Conservation (phyloP, 345 rosid genomes). For the Populus pruinosa region DNA sequence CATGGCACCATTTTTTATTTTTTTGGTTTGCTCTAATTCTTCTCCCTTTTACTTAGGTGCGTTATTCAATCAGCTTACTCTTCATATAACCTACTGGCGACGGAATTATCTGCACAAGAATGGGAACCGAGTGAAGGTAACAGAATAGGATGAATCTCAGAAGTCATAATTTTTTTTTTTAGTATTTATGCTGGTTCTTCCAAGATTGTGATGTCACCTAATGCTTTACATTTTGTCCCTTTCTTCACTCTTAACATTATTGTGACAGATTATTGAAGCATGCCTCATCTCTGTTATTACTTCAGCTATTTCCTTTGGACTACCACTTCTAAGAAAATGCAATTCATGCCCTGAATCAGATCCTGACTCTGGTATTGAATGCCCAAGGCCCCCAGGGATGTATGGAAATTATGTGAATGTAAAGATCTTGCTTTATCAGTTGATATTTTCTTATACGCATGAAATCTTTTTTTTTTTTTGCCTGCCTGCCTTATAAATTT, state of each 20-base stretch:
- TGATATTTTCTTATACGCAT: background rate
- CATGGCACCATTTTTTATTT: background rate
- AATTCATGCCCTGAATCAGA: constrained; percentile 85
- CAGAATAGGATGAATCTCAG: background rate
- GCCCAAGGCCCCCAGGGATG: constrained; percentile 92
- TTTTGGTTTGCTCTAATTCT: constrained; percentile 2
- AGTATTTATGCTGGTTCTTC: constrained; percentile 9
- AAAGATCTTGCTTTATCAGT: constrained; percentile 28
- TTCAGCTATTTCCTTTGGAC: constrained; percentile 82
- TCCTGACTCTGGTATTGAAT: constrained; percentile 67
- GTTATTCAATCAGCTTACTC: constrained; percentile 88
- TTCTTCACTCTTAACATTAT: background rate
- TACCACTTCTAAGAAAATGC: constrained; percentile 86
- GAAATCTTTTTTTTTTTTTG: too few relatives aligned
- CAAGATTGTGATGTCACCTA: constrained; percentile 5
- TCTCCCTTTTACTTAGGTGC: constrained; percentile 55
- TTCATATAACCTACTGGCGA: constrained; percentile 79
- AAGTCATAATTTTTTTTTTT: background rate
- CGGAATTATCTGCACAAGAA: constrained; percentile 81
- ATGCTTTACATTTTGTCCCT: background rate
- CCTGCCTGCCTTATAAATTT: too few relatives aligned
- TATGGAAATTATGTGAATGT: constrained; percentile 95
- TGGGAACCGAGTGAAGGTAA: constrained; percentile 83
- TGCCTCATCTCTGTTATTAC: constrained; percentile 86
- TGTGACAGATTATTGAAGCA: constrained; percentile 85